phyloP scores from a whole-genome alignment of 2,329 filamentous ascomycete genomes.

The Neoscytalidium dimidiatum region DNA sequence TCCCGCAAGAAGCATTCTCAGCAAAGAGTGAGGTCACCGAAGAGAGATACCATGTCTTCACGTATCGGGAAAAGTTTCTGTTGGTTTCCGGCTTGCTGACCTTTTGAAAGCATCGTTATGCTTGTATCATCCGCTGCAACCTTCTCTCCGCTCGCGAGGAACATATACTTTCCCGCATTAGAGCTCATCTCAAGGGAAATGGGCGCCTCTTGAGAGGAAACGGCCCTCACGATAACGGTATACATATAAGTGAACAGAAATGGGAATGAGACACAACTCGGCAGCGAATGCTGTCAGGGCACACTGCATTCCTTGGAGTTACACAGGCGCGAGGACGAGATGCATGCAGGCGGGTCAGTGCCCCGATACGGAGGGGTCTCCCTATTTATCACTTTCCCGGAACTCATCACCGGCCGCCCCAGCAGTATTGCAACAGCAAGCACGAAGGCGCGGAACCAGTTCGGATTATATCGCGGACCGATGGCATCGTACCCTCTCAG shows the following conservation, averaged over 20 bases:
- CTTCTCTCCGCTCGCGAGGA: slow-evolving; percentile 1
- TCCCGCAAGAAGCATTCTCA: background rate
- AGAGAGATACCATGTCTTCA: background rate
- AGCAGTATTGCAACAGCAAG: too few species aligned
- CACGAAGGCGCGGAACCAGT: too few species aligned
- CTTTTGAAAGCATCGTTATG: background rate
- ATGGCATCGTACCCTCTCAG: too few species aligned
- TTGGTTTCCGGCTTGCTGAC: background rate
- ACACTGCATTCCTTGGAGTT: too few species aligned
- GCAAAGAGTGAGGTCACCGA: background rate
- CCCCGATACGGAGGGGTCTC: too few species aligned
- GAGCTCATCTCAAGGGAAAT: background rate
- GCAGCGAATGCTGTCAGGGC: too few species aligned
- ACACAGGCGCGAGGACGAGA: too few species aligned
- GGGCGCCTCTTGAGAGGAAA: background rate
- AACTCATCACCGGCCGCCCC: too few species aligned
- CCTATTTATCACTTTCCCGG: too few species aligned
- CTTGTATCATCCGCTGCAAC: slow-evolving; percentile 1
- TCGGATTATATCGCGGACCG: too few species aligned
- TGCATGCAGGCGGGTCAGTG: too few species aligned
- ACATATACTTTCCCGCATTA: slow-evolving; percentile 4
- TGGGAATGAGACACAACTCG: background rate
- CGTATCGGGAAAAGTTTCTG: background rate
- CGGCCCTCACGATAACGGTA: background rate
- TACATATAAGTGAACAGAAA: background rate